Evolutionary conservation across 768 basidiomycete genomes (phyloP).

Genomic region (Fomitopsis serialis): DNA sequence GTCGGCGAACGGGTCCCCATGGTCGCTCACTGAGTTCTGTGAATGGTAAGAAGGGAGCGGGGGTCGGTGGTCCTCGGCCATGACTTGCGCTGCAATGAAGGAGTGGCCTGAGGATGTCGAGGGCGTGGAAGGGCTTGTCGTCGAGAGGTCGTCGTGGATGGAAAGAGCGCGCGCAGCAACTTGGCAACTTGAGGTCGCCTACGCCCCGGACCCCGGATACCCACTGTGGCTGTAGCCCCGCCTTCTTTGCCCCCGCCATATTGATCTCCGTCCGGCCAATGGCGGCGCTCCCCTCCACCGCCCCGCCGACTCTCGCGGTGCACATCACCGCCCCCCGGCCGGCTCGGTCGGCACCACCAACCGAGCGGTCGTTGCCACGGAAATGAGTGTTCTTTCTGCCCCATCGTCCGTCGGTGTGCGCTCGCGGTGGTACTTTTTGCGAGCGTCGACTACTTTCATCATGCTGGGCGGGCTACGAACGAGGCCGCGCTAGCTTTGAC

Average conservation of each 20-base stretch:
- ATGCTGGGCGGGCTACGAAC: no score
- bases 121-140: background rate
- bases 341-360: no score
- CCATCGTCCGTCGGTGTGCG: no score
- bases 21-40: conserved; percentile 34
- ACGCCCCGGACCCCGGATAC: background rate
- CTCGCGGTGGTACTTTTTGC: no score
- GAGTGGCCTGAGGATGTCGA: background rate
- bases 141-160: conserved; percentile 9
- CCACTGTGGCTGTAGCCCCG: background rate
- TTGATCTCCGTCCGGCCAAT: background rate
- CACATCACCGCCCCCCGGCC: no score
- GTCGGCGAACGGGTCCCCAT: conserved; percentile 72
- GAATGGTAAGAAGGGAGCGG: conserved; percentile 24
- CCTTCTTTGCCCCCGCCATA: background rate
- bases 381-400: no score
- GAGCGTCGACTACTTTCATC: no score
- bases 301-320: no score
- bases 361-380: no score
- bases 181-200: conserved; percentile 7
- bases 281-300: background rate
- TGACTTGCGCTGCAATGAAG: conserved; percentile 3
- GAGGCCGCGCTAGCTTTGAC: no score
- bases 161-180: background rate
- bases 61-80: conserved; percentile 21